Evolutionary conservation across 108 stramenopile species (phyloP).

Genomic region (Discostella stelligeroides): DNA sequence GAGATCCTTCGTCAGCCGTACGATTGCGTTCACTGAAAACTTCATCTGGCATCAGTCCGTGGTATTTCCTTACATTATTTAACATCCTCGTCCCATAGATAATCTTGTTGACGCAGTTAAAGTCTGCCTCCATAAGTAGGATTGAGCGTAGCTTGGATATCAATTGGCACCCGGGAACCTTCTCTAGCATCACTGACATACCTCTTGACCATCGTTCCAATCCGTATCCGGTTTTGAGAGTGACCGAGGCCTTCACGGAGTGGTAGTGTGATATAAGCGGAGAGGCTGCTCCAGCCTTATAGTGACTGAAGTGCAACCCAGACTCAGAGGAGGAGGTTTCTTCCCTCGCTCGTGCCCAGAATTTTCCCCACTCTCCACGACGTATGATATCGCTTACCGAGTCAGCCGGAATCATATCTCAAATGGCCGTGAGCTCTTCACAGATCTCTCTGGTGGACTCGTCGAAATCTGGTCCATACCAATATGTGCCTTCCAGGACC

Average conservation of each 20-base stretch:
- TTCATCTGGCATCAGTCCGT: constrained; percentile 31
- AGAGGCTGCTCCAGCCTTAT: background rate
- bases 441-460: background rate
- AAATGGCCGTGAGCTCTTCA: background rate
- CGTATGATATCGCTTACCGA: background rate
- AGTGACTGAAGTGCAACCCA: constrained; percentile 18
- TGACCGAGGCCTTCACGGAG: background rate
- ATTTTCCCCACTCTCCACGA: background rate
- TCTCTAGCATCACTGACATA: background rate
- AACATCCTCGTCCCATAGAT: constrained; percentile 25
- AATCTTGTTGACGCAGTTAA: constrained; percentile 12
- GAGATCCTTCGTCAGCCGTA: constrained; percentile 13
- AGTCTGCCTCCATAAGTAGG: constrained; percentile 16
- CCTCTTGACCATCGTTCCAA: background rate
- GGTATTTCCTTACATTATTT: background rate
- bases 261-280: constrained; percentile 9
- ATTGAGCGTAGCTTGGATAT: constrained; percentile 11
- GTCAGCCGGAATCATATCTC: background rate
- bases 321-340: constrained; percentile 22
- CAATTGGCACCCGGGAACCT: background rate
- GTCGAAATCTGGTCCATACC: background rate
- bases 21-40: constrained; percentile 15
- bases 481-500: constrained; percentile 6
- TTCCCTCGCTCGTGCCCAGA: constrained; percentile 7
- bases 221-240: background rate